These are phyloP conservation scores for Thelephora ganbajun DNA, from an alignment of 768 basidiomycete genomes.

Conservation along the genomic window DNA sequence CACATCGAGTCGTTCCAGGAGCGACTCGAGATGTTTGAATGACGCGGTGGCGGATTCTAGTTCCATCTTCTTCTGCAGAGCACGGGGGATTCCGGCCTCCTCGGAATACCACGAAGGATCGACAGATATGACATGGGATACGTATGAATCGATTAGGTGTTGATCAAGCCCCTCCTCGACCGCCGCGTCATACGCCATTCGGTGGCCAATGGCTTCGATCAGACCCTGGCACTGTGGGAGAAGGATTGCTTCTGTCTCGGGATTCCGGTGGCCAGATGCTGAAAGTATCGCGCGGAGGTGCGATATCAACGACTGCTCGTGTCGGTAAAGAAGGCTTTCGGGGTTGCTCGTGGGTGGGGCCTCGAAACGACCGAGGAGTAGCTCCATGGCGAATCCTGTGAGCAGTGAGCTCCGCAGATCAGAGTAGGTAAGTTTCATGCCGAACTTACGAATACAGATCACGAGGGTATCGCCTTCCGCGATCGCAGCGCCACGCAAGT, in stretches of 20 bases:
- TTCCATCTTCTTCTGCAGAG: slow-evolving; percentile 23
- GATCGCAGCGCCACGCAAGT: slow-evolving; percentile 22
- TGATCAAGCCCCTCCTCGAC: slow-evolving; percentile 27
- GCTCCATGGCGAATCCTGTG: slow-evolving; percentile 45
- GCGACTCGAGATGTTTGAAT: slow-evolving; percentile 6
- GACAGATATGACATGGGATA: slow-evolving; percentile 33
- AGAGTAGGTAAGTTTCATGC: background rate
- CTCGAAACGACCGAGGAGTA: slow-evolving; percentile 38
- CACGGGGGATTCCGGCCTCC: slow-evolving; percentile 31
- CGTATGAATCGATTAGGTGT: slow-evolving; percentile 42
- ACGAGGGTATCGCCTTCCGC: slow-evolving; percentile 39
- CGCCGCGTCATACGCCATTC: slow-evolving; percentile 44
- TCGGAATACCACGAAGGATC: slow-evolving; percentile 52
- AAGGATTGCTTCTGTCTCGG: slow-evolving; percentile 35
- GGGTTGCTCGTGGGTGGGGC: slow-evolving; percentile 29
- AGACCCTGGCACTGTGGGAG: slow-evolving; percentile 40
- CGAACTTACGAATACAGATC: slow-evolving; percentile 30
- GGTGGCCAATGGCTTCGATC: slow-evolving; percentile 51
- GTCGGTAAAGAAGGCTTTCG: slow-evolving; percentile 38
- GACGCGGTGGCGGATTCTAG: slow-evolving; percentile 11
- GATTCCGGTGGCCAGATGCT: slow-evolving; percentile 29
- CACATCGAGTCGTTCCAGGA: background rate
- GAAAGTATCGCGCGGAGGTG: slow-evolving; percentile 10
- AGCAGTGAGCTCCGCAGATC: slow-evolving; percentile 15
- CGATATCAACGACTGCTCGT: slow-evolving; percentile 23